A percentile compares a stretch with the other conserved stretches of the same genome.
Evolutionary conservation across 2,329 filamentous ascomycete species (phyloP).

Genomic region (Pezicula rhizophila): DNA sequence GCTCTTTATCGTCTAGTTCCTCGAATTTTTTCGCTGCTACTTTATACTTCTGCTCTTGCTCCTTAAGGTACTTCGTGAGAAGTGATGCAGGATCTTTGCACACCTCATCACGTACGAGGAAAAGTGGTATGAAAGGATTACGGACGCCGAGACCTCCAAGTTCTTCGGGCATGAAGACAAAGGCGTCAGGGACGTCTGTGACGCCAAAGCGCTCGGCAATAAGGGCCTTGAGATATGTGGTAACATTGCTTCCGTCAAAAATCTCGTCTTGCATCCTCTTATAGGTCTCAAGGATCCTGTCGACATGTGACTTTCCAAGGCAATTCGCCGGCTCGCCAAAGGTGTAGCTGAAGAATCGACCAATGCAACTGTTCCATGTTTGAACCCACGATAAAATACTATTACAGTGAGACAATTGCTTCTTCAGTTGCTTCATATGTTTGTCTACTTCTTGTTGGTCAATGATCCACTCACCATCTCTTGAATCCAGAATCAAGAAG

Average conservation of each 20-base stretch:
- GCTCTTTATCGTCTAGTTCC: constrained; percentile 19
- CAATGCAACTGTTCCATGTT: constrained; percentile 51
- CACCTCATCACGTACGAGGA: constrained; percentile 17
- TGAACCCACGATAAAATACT: constrained; percentile 51
- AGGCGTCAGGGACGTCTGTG: constrained; percentile 30
- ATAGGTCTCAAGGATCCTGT: constrained; percentile 45
- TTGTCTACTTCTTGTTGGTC: constrained; percentile 45
- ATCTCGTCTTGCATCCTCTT: constrained; percentile 43
- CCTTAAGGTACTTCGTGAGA: constrained; percentile 20
- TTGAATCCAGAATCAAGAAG: constrained; percentile 44
- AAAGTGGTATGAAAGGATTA: constrained; percentile 32
- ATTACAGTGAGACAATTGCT: constrained; percentile 44
- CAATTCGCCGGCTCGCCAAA: constrained; percentile 47
- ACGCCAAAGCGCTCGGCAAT: constrained; percentile 42
- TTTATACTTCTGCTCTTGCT: constrained; percentile 29
- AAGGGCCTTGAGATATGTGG: constrained; percentile 38
- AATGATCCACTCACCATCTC: constrained; percentile 42
- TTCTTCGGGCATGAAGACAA: constrained; percentile 30
- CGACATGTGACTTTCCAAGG: constrained; percentile 46
- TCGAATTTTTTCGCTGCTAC: constrained; percentile 19
- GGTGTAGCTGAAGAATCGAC: constrained; percentile 49
- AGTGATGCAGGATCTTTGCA: constrained; percentile 14
- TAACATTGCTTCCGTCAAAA: constrained; percentile 36
- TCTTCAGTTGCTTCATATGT: constrained; percentile 47
- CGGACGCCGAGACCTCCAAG: constrained; percentile 32